These are phyloP conservation scores for Lentinula aciculospora DNA, from an alignment of 768 basidiomycete genomes.

Conservation along the genomic window DNA sequence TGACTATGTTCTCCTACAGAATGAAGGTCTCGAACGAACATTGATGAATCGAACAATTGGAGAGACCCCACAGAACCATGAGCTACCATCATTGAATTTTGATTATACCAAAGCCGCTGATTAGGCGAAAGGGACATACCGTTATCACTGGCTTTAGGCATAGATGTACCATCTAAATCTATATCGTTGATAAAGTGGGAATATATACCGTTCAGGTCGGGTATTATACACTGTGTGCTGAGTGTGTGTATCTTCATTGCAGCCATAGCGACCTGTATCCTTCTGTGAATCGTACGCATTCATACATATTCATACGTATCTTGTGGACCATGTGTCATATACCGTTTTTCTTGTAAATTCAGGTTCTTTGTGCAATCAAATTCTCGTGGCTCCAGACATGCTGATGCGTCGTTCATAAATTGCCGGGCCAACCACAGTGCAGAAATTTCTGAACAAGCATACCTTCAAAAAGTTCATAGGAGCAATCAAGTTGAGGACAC, in stretches of 20 bases:
- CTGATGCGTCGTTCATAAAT: too few species aligned
- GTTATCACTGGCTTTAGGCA: background rate
- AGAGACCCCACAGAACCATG: background rate
- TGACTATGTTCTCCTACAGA: constrained; percentile 14
- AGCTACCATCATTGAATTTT: background rate
- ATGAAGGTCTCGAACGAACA: constrained; percentile 22
- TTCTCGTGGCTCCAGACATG: too few species aligned
- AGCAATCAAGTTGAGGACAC: too few species aligned
- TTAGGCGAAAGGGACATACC: background rate
- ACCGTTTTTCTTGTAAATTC: too few species aligned
- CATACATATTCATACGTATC: too few species aligned
- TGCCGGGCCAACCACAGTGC: too few species aligned
- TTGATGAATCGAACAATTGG: background rate
- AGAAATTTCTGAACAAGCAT: too few species aligned
- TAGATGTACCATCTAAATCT: background rate
- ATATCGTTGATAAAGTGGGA: background rate
- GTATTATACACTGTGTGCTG: background rate
- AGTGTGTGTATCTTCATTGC: background rate
- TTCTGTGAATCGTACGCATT: background rate
- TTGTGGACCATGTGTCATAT: too few species aligned
- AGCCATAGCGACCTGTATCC: background rate
- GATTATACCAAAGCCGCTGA: background rate
- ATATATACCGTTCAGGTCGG: background rate
- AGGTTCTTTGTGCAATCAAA: too few species aligned
- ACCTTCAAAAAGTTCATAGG: background rate